Base-by-base conservation (phyloP, 2,329 filamentous ascomycete genomes). In the Cephalotrichum gorgonifer region DNA sequence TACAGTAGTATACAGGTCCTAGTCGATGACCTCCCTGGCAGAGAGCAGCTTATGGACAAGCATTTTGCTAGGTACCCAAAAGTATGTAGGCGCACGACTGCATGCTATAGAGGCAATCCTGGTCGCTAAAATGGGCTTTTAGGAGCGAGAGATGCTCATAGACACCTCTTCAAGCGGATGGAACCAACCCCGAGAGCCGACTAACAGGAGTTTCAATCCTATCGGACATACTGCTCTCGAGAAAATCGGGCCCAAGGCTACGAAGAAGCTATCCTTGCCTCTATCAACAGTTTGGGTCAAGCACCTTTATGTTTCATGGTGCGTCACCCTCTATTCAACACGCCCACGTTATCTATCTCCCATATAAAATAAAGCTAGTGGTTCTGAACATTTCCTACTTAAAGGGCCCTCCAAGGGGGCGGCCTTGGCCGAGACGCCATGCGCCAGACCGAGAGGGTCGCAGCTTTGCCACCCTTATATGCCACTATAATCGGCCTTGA, bases 351-450 rank as follows among this genome's bases (percentile, higher is more conserved):
- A 6, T 30, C 12, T 30, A 6, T 30, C 27, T 6, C 12, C 27
- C 27, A 12, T 12, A 12, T 6, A 12, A 12, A 30, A 30, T 6
- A 30, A 12, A 6, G 27, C 27, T 30, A 6, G 27, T 6, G 12
- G 15, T 23, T 15, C 12, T 41, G n/a, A 25, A n/a, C 41, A 7
- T 20, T 25, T 20, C 6, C 11, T 5, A 6, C 9, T 15, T 17
- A 3, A 17, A 39, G 35, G 52, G 59, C 59, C 2, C 54, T 70
- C 26, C 66, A 68, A 52, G 52, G 56, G 20, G 56, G 58, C 35
- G 66, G 67, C 9, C 57, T 64, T 31, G 65, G 65, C 48, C 59
- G 58, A 44, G 57, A 54, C n/a, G 59, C 65, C 30, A 69, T 69
- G 64, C 53, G 53, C 4, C 54, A 59, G 38, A 54, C 59, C 38